Evolutionary conservation across 1,284 basidiomycete species (phyloP), one percentile per base, ranked within the genome.

Genomic region (Cryptococcus sp.): DNA sequence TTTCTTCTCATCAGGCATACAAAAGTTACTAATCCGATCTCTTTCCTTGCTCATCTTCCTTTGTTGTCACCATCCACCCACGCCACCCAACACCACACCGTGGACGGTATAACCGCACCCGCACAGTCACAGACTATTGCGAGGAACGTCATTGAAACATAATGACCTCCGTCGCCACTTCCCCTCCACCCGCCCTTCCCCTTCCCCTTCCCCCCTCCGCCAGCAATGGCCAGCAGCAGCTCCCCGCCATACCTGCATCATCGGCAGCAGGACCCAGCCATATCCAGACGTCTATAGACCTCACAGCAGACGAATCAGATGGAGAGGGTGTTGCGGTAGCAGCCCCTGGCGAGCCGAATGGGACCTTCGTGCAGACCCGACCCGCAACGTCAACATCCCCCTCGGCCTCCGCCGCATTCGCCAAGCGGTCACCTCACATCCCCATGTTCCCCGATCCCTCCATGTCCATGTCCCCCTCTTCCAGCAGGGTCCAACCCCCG

Each of bases 281-380:
- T 16, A 23, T 28, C 44, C 52, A 55, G 37, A 38, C 50, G 33
- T 55, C 63, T 12, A 68, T 68, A 39, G 66, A 68, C 49, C 50
- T 68, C 18, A 68, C 66, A 3, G 58, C 61, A 21, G 66, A 64
- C 23, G 56, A 57, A 37, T 46, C 46, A 9, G 45, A 46, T 42
- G 50, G 47, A 40, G 52, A 58, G 13, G 50, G 43, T 46, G 47
- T 39, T 23, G 42, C 11, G 24, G 50, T 39, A 11, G 35, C 5
- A 38, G 36, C 36, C 13, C 33, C 18, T 16, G 36, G 52, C 39
- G n/a, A 46, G 16, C 16, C 35, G 35, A 45, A 38, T 44, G 40
- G 39, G 11, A 40, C 24, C 50, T 48, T 47, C 24, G 8, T 12
- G 28, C 36, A 35, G 18, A 28, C 50, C 43, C 44, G 44, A 37